phyloP scores from a whole-genome alignment of 1,139 yeast genomes.

The Chernovozyma sophiae-reginae region DNA sequence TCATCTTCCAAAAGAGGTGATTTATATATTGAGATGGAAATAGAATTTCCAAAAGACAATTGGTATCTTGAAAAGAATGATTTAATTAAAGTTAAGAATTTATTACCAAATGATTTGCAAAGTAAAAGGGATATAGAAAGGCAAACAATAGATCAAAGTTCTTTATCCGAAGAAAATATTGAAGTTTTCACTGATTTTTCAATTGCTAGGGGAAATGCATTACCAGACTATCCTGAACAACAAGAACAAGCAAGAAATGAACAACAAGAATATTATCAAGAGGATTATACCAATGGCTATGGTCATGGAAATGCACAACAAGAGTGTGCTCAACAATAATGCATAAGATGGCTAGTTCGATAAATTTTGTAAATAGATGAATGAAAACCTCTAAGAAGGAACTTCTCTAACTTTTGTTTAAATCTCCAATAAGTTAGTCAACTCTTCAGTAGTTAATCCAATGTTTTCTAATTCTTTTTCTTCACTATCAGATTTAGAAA shows the following conservation, averaged over 20 bases:
- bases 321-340: conserved; percentile 41
- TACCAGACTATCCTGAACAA: conserved; percentile 36
- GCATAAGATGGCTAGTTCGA: conserved; percentile 5
- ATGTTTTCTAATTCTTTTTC: conserved; percentile 12
- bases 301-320: conserved; percentile 22
- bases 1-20: conserved; percentile 52
- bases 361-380: conserved; percentile 14
- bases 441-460: conserved; percentile 34
- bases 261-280: conserved; percentile 10
- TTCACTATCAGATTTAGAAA: too few species aligned
- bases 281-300: conserved; percentile 11
- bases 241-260: conserved; percentile 14
- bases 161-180: conserved; percentile 34
- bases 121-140: conserved; percentile 19
- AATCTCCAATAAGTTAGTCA: conserved; percentile 36
- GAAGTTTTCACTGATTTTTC: conserved; percentile 41
- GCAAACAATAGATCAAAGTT: conserved; percentile 23
- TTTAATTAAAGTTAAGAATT: conserved; percentile 45
- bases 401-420: too few species aligned
- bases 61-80: conserved; percentile 74
- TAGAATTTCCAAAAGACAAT: conserved; percentile 80
- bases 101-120: conserved; percentile 45
- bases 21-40: conserved; percentile 62
- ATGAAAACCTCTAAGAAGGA: too few species aligned
- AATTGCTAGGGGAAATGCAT: conserved; percentile 22